Conservation (phyloP, 2,329 filamentous ascomycete species). For the Cordyceps pruinosa region DNA sequence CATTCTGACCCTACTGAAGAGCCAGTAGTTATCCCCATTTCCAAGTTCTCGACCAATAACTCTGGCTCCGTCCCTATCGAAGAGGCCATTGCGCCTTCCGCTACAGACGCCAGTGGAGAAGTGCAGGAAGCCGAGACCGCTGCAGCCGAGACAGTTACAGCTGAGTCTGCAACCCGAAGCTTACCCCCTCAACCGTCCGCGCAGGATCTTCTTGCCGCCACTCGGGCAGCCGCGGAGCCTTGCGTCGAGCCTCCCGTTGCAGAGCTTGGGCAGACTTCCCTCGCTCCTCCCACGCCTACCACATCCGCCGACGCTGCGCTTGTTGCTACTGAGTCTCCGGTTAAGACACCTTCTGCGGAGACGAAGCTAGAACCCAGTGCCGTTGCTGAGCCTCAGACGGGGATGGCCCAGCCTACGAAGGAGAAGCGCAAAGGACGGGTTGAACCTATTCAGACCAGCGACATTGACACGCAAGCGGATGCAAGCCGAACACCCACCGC, state of each 20-base stretch:
- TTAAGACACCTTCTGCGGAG: not conserved
- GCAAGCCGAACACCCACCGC: constrained; percentile 29
- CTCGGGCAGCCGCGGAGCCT: constrained; percentile 15
- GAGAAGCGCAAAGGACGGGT: constrained; percentile 25
- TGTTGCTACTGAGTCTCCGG: not conserved
- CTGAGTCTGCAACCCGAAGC: not conserved
- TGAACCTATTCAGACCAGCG: constrained; percentile 57
- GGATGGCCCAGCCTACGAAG: not conserved
- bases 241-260: constrained; percentile 12
- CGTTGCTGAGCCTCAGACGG: not conserved
- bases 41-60: constrained; percentile 34
- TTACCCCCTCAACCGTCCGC: constrained; percentile 18
- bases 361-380: not conserved
- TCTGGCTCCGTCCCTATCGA: not conserved
- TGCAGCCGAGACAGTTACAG: no score
- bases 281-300: constrained; percentile 7
- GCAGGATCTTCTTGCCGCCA: constrained; percentile 21
- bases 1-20: not conserved
- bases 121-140: not conserved
- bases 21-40: constrained; percentile 27
- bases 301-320: constrained; percentile 3
- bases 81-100: not conserved
- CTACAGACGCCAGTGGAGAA: not conserved
- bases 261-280: constrained; percentile 2
- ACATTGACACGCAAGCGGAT: not conserved